Evolutionary conservation across 805 yeast genomes (phyloP).

Genomic region (Myxozyma lipomycoides): DNA sequence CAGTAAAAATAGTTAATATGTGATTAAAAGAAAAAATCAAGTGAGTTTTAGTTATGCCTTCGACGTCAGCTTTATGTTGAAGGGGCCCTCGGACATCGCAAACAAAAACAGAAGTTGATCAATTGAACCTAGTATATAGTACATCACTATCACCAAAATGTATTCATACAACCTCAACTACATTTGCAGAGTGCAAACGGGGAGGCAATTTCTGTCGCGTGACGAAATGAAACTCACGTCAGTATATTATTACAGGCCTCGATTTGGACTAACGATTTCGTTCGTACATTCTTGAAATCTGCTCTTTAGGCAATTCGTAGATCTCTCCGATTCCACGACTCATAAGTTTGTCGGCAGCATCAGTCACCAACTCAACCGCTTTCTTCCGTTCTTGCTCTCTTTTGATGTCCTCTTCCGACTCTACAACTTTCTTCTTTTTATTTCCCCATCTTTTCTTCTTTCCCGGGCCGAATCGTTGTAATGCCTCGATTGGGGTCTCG

Average conservation of each 20-base stretch:
- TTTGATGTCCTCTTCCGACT: not conserved
- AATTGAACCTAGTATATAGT: no score
- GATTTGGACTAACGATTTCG: slow-evolving; percentile 36
- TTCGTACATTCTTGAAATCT: slow-evolving; percentile 46
- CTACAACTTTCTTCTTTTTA: slow-evolving; percentile 9
- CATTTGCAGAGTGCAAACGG: no score
- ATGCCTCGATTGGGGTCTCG: slow-evolving; percentile 56
- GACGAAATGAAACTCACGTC: no score
- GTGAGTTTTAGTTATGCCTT: no score
- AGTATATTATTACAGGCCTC: not conserved
- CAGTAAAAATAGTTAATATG: no score
- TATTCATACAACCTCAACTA: no score
- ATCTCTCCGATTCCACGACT: slow-evolving; percentile 43
- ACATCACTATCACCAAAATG: no score
- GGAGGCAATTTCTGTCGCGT: no score
- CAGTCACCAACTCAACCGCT: slow-evolving; percentile 45
- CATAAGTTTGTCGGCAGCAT: slow-evolving; percentile 45
- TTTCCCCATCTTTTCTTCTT: slow-evolving; percentile 22
- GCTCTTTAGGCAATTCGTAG: slow-evolving; percentile 57
- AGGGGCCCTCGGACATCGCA: no score
- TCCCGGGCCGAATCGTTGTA: slow-evolving; percentile 36
- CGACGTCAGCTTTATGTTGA: no score
- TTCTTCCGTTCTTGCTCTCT: slow-evolving; percentile 30
- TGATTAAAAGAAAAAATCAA: no score
- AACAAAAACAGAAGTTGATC: no score